Evolutionary conservation across 495 filamentous ascomycete species (phyloP), one percentile per base, ranked within the genome.

Genomic region (Aspergillus sclerotiicarbonarius): DNA sequence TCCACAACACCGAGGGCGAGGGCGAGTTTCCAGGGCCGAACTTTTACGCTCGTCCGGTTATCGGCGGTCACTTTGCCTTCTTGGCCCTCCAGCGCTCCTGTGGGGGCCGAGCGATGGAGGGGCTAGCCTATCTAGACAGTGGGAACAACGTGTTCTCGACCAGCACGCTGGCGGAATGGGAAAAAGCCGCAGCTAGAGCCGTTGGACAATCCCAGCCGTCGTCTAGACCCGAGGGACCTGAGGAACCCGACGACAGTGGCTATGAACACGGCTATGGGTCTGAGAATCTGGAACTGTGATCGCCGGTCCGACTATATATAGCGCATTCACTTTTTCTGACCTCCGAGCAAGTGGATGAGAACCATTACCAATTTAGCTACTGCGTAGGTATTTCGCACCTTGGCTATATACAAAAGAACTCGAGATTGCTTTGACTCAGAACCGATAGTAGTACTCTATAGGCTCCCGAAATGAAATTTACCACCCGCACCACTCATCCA

Each of bases 51-150:
- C 73, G 92, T 19, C 92, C 92, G 10, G 92, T 96, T 2, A 83
- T 92, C 30, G 92, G 92, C 9, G 92, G 89, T 2, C 89, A 92
- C 69, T 96, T 96, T 78, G 87, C 91, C 8, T 88, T 92, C 56
- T 72, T 96, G 60, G 89, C 90, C 9, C 72, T 95, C 48, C 84
- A 90, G 65, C 76, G 86, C 57, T 89, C 89, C 6, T 94, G 90
- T 70, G 85, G 81, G 1, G 90, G 90, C 0, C 81, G 81, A 56
- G 89, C 87, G 8, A 78, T 84, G 59, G 77, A 83, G 37, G 86
- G 83, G 0, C 68, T 92, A 56, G 63, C 60, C 21, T 91, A 89
- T 68, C 73, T 90, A 66, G 81, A 91, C 54, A 75, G 79, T 46
- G 13, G 35, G 46, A 30, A 49, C 13, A 16, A 32, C 6, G 29